Evolutionary conservation across 2,329 filamentous ascomycete genomes (phyloP).

Genomic region (Clarireedia homoeocarpa): DNA sequence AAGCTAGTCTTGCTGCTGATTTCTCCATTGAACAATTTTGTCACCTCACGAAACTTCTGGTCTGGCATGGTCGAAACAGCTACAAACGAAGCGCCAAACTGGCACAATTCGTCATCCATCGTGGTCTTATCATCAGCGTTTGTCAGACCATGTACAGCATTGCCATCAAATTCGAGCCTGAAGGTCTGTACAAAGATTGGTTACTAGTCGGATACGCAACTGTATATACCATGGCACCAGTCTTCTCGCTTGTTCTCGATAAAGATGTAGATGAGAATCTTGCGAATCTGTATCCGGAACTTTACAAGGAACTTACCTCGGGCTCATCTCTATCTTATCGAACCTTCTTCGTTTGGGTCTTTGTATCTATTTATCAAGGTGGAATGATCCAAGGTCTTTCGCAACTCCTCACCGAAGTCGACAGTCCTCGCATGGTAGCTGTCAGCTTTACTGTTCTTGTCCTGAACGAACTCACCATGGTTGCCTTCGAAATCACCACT

Average conservation of each 20-base stretch:
- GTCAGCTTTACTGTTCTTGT: constrained; percentile 89
- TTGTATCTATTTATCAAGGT: constrained; percentile 92
- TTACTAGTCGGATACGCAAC: constrained; percentile 94
- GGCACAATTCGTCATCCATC: constrained; percentile 96
- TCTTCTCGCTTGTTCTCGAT: constrained; percentile 89
- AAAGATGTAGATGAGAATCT: constrained; percentile 91
- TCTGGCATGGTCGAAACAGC: constrained; percentile 96
- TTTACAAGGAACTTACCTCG: constrained; percentile 94
- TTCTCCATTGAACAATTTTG: constrained; percentile 95
- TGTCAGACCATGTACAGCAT: constrained; percentile 98
- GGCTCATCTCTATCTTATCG: constrained; percentile 82
- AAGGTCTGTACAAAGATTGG: constrained; percentile 94
- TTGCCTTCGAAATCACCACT: constrained; percentile 90
- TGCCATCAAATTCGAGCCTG: constrained; percentile 83
- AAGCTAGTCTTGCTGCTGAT: constrained; percentile 90
- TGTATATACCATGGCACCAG: constrained; percentile 86
- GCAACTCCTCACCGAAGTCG: constrained; percentile 76
- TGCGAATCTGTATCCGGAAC: constrained; percentile 89
- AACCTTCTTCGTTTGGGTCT: constrained; percentile 95
- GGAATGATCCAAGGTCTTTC: constrained; percentile 91
- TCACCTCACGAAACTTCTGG: constrained; percentile 90
- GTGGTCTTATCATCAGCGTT: constrained; percentile 88
- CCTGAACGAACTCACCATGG: constrained; percentile 94
- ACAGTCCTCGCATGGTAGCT: constrained; percentile 69
- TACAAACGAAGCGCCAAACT: constrained; percentile 96